Evolutionary conservation across 441 rosid species (phyloP), one percentile per base, ranked within the genome.

Genomic region (California macrophylla): DNA sequence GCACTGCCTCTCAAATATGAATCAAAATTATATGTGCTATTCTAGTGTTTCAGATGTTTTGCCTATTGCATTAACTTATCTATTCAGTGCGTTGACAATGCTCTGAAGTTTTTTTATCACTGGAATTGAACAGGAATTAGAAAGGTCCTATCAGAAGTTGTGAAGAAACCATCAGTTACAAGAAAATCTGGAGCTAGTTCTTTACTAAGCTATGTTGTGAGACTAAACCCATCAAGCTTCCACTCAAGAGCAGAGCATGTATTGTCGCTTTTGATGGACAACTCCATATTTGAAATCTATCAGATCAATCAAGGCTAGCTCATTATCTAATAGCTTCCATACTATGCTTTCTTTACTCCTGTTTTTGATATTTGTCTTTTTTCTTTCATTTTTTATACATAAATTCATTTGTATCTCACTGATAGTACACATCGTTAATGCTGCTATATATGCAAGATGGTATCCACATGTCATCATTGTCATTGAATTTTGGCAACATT

Each of bases 221-320:
- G 80, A 72, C 95, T 92, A 78, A 81, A 82, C 62, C 76, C 80
- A 47, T 79, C 82, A 61, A 83, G 79, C 74, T 81, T 90, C 70
- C 96, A 92, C 78, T 92, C 98, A 68, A 86, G 79, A 79, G 96
- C 94, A 62, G 83, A 79, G 71, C 72, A 75, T 50, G 83, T 83
- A 72, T 75, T 91, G 75, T 71, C 71, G 72, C 67, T 85, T 66
- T 76, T 89, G 82, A 74, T 83, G 80, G 83, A 78, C 71, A 76
- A 80, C 63, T 84, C 88, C 62, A 76, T 83, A 61, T 78, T 83
- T 70, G 63, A 77, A 34, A 79, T 78, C 69, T 87, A 87, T 66
- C 81, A 82, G 72, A 81, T 79, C 47, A 74, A 73, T 38, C 68
- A 82, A 89, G 97, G 98, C 79, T 84, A 75, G 90, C 42, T 71